Evolutionary conservation across 108 stramenopile species (phyloP).

Genomic region (Chaetoceros muelleri): DNA sequence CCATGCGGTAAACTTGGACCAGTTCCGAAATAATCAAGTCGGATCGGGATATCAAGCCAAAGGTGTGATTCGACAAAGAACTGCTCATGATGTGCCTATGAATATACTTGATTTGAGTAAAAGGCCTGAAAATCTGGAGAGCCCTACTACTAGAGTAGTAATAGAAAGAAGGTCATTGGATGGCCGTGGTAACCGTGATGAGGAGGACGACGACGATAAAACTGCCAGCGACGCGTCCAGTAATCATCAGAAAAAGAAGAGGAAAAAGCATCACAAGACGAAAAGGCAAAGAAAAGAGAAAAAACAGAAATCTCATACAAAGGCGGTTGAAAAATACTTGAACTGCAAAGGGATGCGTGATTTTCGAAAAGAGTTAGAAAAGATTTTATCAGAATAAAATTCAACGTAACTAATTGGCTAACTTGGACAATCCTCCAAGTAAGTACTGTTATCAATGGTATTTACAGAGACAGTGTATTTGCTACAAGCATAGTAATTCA

Average conservation of each 20-base stretch:
- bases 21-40: slow-evolving; percentile 71
- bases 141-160: slow-evolving; percentile 1
- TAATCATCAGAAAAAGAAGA: slow-evolving; percentile 9
- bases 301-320: background rate
- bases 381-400: slow-evolving; percentile 13
- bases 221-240: background rate
- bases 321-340: slow-evolving; percentile 22
- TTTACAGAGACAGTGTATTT: background rate
- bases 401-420: background rate
- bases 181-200: background rate
- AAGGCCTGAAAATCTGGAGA: background rate
- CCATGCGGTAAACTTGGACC: slow-evolving; percentile 56
- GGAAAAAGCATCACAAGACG: slow-evolving; percentile 8
- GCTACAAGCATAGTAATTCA: too few species aligned
- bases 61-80: slow-evolving; percentile 64
- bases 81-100: background rate
- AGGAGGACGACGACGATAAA: background rate
- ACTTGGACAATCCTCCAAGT: too few species aligned
- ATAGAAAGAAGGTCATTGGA: slow-evolving; percentile 1
- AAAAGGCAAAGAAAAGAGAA: slow-evolving; percentile 4
- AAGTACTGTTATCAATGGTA: background rate
- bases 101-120: slow-evolving; percentile 33
- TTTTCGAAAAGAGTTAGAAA: slow-evolving; percentile 66
- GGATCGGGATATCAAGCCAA: slow-evolving; percentile 78
- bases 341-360: slow-evolving; percentile 44